Percentiles rank a stretch among this genome's conserved stretches.
These are phyloP conservation scores for Fusarium mangiferae DNA, from an alignment of 2,329 filamentous ascomycete species.

Conservation along the genomic window DNA sequence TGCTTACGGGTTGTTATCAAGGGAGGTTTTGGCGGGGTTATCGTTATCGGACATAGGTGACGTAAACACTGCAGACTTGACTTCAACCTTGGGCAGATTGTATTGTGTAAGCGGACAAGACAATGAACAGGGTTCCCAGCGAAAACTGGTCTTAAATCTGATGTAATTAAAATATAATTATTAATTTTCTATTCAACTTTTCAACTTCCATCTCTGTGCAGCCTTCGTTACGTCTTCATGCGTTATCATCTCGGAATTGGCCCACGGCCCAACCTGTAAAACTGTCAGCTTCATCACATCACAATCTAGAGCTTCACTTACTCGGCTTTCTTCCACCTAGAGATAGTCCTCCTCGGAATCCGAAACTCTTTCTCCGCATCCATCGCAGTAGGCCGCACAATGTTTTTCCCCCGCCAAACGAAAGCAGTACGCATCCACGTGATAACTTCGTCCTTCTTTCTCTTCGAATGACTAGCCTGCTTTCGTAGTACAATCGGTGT, in stretches of 20 bases:
- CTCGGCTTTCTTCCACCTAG: constrained; percentile 8
- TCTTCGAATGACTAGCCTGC: constrained; percentile 18
- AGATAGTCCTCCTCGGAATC: constrained; percentile 22
- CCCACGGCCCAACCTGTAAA: background rate
- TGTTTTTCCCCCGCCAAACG: background rate
- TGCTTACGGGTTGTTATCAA: background rate
- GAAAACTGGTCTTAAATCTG: background rate
- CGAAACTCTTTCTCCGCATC: constrained; percentile 19
- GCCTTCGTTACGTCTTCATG: background rate
- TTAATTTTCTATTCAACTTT: background rate
- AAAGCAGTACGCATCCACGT: constrained; percentile 11
- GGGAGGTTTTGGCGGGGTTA: constrained; percentile 33
- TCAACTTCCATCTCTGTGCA: background rate
- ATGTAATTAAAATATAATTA: constrained; percentile 9
- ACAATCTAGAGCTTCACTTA: background rate
- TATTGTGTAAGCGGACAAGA: constrained; percentile 15
- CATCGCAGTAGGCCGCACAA: constrained; percentile 1
- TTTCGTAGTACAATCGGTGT: constrained; percentile 20
- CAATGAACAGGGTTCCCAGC: background rate
- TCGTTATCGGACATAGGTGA: constrained; percentile 38
- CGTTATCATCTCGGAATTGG: constrained; percentile 4
- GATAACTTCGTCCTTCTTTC: constrained; percentile 18
- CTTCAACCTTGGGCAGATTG: background rate
- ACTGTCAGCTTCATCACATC: background rate
- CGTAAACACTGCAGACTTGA: constrained; percentile 11